Evolutionary conservation across 768 basidiomycete species (phyloP), one percentile per base, ranked within the genome.

Genomic region (Tylopilus cervinicoccineus): DNA sequence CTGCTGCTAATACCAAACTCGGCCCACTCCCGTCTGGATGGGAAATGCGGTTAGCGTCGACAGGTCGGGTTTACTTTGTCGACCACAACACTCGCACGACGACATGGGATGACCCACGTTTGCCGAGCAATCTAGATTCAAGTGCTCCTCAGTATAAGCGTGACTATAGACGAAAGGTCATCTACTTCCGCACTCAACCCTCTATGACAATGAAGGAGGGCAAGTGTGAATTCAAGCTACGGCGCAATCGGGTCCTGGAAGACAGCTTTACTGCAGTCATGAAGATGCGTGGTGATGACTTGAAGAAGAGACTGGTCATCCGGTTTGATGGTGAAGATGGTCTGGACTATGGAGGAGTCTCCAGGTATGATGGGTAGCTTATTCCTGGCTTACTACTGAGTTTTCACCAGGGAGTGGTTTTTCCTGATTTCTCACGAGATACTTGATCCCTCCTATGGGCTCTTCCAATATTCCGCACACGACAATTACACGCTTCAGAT

Each of bases 111-210:
- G 93, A 95, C 65, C 93, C 92, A 17, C 80, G 93, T 43, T 67
- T 93, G 44, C 92, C 93, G 0, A 84, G 81, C 1, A 79, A 84
- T 52, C 72, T 93, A 40, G 90, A 93, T 60, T 83, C 87, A 55
- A 89, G 83, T 68, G 90, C 90, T 4, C 93, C 92, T n/a, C 91
- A 94, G 69, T 94, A 93, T 70, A 93, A 94, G 70, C 84, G 90
- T 53, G 92, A 95, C 70, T 95, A 94, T 65, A 74, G 92, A 54
- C 76, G 90, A 48, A 95, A 94, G 69, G 81, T 94, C 37, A 84
- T 94, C 41, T 94, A 94, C 72, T 93, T 95, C 79, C 79, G 92
- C 51, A 86, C 83, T 55, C 92, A 95, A 56, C 89, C 91, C 22
- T 85, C 89, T 44, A 85, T 95, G 75, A 78, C 88, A 38, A 70